Evolutionary conservation across 306 rosid genomes (phyloP).

Genomic region (Lathyrus aphaca): DNA sequence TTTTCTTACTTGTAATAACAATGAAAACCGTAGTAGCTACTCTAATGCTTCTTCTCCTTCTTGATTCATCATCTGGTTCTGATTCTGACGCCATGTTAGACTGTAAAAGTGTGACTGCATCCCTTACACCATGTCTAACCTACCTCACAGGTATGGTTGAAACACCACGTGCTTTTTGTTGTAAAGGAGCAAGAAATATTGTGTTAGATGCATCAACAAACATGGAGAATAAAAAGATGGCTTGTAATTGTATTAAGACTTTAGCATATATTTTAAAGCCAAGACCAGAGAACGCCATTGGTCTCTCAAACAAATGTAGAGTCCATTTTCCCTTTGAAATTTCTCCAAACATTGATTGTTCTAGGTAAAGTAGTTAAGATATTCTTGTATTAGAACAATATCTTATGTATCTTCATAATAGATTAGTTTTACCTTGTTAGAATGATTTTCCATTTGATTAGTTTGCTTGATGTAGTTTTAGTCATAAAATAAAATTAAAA

Average conservation of each 20-base stretch:
- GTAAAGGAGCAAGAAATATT: neutral
- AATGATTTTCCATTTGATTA: no score
- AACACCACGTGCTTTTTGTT: neutral
- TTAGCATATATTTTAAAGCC: neutral
- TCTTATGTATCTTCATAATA: no score
- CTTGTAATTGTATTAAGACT: neutral
- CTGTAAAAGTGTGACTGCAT: neutral
- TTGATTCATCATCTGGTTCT: neutral
- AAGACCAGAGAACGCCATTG: neutral
- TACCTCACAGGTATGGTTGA: neutral
- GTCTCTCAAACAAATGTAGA: neutral
- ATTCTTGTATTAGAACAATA: no score
- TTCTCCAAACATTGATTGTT: conserved; percentile 9
- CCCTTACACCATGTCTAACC: neutral
- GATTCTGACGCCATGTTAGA: neutral
- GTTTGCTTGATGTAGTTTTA: no score
- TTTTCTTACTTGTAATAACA: neutral
- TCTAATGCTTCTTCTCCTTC: neutral
- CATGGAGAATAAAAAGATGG: neutral
- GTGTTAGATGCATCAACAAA: neutral
- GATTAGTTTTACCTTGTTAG: no score
- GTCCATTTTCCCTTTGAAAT: neutral
- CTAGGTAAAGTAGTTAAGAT: neutral
- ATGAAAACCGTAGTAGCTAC: neutral
- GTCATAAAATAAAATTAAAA: no score